These are phyloP conservation scores for Termitomyces sp. DNA, from an alignment of 768 basidiomycete genomes.

Conservation along the genomic window DNA sequence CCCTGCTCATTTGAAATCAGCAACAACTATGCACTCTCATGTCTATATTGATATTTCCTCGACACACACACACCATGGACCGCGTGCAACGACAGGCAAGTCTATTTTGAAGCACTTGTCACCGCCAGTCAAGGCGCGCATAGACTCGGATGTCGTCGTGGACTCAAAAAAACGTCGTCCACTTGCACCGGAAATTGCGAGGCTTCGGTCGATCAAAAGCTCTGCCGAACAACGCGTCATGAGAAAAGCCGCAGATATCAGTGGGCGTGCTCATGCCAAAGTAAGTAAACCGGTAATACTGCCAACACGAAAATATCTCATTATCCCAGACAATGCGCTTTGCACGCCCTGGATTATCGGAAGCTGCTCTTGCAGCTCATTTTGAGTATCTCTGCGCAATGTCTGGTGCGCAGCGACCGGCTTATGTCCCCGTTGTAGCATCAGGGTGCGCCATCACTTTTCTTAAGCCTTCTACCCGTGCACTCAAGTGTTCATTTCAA, in stretches of 20 bases:
- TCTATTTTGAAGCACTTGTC: conserved; percentile 52
- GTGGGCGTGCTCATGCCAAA: conserved; percentile 78
- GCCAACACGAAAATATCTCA: not conserved
- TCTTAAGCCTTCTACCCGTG: not conserved
- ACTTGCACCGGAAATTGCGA: conserved; percentile 65
- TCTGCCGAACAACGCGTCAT: conserved; percentile 70
- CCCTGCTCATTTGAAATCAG: conserved; percentile 49
- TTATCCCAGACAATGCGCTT: conserved; percentile 76
- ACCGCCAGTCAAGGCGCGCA: conserved; percentile 19
- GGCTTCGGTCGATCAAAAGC: conserved; percentile 76
- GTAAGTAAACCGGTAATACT: conserved; percentile 29
- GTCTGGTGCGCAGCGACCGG: conserved; percentile 75
- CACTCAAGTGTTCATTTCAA: not conserved
- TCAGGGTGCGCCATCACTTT: conserved; percentile 58
- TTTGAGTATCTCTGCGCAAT: conserved; percentile 87
- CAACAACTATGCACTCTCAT: conserved; percentile 42
- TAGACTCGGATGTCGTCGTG: conserved; percentile 52
- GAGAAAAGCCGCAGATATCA: conserved; percentile 84
- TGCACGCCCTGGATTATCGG: conserved; percentile 35
- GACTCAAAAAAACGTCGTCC: conserved; percentile 42
- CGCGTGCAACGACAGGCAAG: conserved; percentile 36
- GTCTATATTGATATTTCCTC: conserved; percentile 48
- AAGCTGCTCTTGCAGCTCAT: conserved; percentile 53
- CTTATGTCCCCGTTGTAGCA: conserved; percentile 98
- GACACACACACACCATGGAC: conserved; percentile 27